phyloP scores from a whole-genome alignment of 192 early-diverging fungal genomes.

The Powellomyces hirtus region DNA sequence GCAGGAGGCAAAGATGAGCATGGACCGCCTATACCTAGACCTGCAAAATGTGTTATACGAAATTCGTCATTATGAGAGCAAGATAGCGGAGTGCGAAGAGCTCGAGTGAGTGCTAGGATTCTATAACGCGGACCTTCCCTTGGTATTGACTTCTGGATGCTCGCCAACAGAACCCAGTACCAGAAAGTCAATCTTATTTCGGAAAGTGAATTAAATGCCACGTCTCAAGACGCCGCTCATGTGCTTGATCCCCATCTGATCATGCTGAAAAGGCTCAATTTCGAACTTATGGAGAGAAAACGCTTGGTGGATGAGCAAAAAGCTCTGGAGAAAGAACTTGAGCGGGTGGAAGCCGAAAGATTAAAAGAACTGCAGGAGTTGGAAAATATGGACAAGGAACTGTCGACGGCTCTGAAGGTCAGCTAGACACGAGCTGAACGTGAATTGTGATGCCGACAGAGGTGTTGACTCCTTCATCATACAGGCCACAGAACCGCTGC shows the following conservation, averaged over 20 bases:
- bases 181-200: conserved; percentile 48
- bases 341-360: conserved; percentile 4
- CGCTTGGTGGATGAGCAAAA: conserved; percentile 29
- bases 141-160: background rate
- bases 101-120: conserved; percentile 47
- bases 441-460: background rate
- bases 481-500: conserved; percentile 30
- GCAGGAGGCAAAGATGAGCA: conserved; percentile 49
- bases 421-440: background rate
- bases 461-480: background rate
- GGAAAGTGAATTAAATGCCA: conserved; percentile 8
- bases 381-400: conserved; percentile 33
- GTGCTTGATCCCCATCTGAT: conserved; percentile 38
- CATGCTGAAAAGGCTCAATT: conserved; percentile 57
- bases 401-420: conserved; percentile 24
- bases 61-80: conserved; percentile 49
- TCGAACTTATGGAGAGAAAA: conserved; percentile 53
- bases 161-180: conserved; percentile 47
- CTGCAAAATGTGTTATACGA: conserved; percentile 62
- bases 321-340: background rate
- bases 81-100: conserved; percentile 55
- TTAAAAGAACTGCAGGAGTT: conserved; percentile 18
- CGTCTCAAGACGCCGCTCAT: conserved; percentile 9
- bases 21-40: conserved; percentile 48
- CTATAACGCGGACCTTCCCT: background rate